phyloP scores from a whole-genome alignment of 306 rosid genomes.

The Morella rubra region DNA sequence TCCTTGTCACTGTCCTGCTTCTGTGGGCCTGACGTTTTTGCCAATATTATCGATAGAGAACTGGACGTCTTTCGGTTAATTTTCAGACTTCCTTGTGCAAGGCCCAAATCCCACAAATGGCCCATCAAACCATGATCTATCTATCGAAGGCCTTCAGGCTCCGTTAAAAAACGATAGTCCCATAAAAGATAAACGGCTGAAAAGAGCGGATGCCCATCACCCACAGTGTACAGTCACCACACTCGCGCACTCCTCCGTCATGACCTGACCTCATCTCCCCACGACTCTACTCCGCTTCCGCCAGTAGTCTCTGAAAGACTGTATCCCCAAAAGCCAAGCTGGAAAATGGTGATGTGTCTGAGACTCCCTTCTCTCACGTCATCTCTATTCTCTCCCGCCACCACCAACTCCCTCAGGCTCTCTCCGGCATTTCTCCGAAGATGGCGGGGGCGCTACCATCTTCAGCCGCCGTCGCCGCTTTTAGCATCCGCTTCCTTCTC shows the following conservation, averaged over 20 bases:
- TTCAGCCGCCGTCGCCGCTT: constrained; percentile 6
- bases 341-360: constrained; percentile 50
- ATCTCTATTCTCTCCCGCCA: constrained; percentile 47
- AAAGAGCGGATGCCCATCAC: too few relatives aligned
- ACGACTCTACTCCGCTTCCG: neutral
- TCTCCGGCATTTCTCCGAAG: constrained; percentile 35
- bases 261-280: constrained; percentile 11
- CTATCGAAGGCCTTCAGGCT: too few relatives aligned
- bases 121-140: too few relatives aligned
- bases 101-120: neutral
- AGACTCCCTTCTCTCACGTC: constrained; percentile 67
- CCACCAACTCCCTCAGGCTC: constrained; percentile 23
- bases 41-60: too few relatives aligned
- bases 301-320: too few relatives aligned
- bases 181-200: neutral
- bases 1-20: too few relatives aligned
- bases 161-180: neutral
- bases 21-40: too few relatives aligned
- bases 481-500: constrained; percentile 40
- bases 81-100: neutral
- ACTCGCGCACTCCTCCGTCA: too few relatives aligned
- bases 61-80: too few relatives aligned
- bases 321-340: neutral
- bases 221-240: too few relatives aligned
- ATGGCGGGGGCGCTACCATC: constrained; percentile 28